Base-by-base conservation (phyloP, 768 basidiomycete genomes). In the Suillus luteus region DNA sequence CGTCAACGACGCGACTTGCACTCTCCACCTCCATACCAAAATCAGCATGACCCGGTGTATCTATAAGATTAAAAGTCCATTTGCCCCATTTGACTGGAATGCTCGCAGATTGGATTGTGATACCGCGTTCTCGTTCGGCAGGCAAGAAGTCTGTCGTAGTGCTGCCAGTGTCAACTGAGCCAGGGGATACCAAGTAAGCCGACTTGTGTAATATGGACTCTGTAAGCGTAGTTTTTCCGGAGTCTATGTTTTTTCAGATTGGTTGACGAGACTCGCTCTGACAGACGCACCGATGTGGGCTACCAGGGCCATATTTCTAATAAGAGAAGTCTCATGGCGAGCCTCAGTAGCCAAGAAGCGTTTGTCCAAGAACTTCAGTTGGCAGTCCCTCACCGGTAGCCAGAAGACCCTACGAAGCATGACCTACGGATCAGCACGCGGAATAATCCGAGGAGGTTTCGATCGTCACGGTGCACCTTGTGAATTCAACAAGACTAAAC, bases 21-120 rank as follows among this genome's bases (percentile, higher is more conserved):
- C 93, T 92, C 76, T 95, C 94, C 33, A 96, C 94, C 71, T 96
- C 93, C 93, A 95, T 95, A n/a, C 93, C 93, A 76, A 96, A 96
- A 73, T 96, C 93, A 5, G 92, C 94, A 76, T 96, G 93, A 41
- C 93, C 93, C 17, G 93, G 93, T 3, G 93, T 95, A 70, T 96
- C 94, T 54, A 95, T 88, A 52, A 96, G 83, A 72, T 95, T 96
- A 76, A 92, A 90, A 1, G 83, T 87, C 90, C 91, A 92, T 61
- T 88, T 75, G 72, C 88, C 89, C 93, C 93, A 94, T 71, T 84
- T 83, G 44, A 93, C 91, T 3, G 93, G 93, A 64, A 95, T 93
- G 76, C 92, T 94, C 14, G 93, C 94, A 24, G 92, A 93, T 71
- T 95, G 94, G 64, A 96, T 92, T 4, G 94, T 96, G 65, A 96